Percentiles rank a stretch among this genome's conserved stretches.
phyloP scores from a whole-genome alignment of 2,329 filamentous ascomycete species.

The Pseudogymnoascus sp. region DNA sequence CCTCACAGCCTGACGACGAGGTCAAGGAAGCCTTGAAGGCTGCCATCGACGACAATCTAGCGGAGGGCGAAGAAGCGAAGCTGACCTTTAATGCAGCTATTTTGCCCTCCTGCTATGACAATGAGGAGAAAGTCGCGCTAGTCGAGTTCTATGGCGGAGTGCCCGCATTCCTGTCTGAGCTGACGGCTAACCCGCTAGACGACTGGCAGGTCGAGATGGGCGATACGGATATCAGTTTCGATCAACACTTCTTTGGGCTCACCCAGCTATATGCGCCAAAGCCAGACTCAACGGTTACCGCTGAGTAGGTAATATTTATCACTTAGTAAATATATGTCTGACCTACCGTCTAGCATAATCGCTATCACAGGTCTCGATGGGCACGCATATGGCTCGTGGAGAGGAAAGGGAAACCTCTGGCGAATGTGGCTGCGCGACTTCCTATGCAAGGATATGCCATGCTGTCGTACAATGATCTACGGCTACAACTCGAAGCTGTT shows the following conservation, averaged over 20 bases:
- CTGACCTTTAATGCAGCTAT: background rate
- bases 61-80: constrained; percentile 6
- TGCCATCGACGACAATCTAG: constrained; percentile 10
- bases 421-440: constrained; percentile 28
- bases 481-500: constrained; percentile 30
- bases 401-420: constrained; percentile 18
- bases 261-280: constrained; percentile 21
- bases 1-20: constrained; percentile 12
- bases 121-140: constrained; percentile 9
- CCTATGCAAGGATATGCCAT: constrained; percentile 22
- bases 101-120: constrained; percentile 13
- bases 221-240: constrained; percentile 19
- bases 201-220: constrained; percentile 15
- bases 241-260: constrained; percentile 23
- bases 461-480: constrained; percentile 28
- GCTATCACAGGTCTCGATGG: constrained; percentile 25
- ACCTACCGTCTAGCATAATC: constrained; percentile 19
- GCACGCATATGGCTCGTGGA: constrained; percentile 28
- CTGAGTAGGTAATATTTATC: constrained; percentile 14
- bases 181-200: constrained; percentile 10
- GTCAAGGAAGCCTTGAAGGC: constrained; percentile 1
- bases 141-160: constrained; percentile 13
- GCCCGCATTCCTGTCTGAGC: constrained; percentile 13
- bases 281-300: constrained; percentile 8
- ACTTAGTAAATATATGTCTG: background rate